Evolutionary conservation across 2,329 filamentous ascomycete genomes (phyloP).

Genomic region (Davidsoniella australis): DNA sequence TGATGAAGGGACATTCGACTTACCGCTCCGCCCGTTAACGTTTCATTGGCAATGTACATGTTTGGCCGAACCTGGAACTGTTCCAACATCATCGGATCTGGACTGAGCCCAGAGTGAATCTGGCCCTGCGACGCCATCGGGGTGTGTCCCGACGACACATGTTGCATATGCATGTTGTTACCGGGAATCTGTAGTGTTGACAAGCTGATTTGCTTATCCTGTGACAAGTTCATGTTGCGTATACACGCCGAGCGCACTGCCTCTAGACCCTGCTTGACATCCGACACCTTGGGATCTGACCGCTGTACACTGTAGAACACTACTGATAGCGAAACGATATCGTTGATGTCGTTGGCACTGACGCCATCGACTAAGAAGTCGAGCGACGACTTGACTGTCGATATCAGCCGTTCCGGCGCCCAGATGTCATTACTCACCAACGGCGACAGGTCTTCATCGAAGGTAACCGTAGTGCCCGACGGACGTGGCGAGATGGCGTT

Average conservation of each 20-base stretch:
- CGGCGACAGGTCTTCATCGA: conserved; percentile 7
- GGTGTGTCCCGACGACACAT: not conserved
- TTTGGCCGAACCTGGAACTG: conserved; percentile 10
- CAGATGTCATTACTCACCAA: conserved; percentile 18
- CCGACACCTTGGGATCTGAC: conserved; percentile 25
- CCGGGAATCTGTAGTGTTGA: not conserved
- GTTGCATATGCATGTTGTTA: not conserved
- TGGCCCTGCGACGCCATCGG: conserved; percentile 4
- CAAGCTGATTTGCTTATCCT: conserved; percentile 20
- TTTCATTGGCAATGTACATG: conserved; percentile 6
- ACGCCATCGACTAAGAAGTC: conserved; percentile 29
- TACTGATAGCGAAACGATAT: conserved; percentile 30
- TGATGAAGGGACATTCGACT: not conserved
- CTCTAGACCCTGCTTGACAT: conserved; percentile 25
- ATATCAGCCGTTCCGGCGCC: conserved; percentile 25
- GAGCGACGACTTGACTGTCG: conserved; percentile 30
- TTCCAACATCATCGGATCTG: conserved; percentile 8
- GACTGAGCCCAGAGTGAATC: conserved; percentile 2
- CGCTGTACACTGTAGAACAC: conserved; percentile 29
- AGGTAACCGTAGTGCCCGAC: not conserved
- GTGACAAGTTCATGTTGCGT: conserved; percentile 26
- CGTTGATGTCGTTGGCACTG: conserved; percentile 32
- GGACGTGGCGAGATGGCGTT: conserved; percentile 7
- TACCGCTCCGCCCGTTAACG: conserved; percentile 5
- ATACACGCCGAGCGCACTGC: conserved; percentile 28